Conservation (phyloP, 805 yeast species). For the Yarrowia bubula region DNA sequence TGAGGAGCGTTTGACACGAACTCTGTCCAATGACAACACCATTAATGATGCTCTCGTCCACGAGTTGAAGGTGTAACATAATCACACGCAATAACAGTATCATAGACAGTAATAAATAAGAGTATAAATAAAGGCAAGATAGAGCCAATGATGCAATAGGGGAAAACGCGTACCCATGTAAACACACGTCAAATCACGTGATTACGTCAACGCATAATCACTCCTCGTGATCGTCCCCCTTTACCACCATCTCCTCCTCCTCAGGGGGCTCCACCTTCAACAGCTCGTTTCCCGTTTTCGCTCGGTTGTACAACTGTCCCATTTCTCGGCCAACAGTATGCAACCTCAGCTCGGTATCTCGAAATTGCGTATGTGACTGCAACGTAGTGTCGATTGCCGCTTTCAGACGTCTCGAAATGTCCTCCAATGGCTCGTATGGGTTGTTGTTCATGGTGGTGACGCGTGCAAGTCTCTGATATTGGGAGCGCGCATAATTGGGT, state of each 20-base stretch:
- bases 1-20: neutral
- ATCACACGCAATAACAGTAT: no score
- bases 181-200: neutral
- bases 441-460: conserved; percentile 4
- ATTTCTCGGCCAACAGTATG: conserved; percentile 7
- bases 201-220: neutral
- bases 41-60: neutral
- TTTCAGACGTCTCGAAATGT: neutral
- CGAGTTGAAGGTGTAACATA: neutral
- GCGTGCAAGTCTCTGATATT: neutral
- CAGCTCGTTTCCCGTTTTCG: conserved; percentile 10
- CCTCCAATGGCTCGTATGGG: conserved; percentile 21
- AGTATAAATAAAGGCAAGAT: neutral
- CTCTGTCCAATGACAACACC: neutral
- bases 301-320: neutral
- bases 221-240: no score
- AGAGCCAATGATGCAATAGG: no score
- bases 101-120: neutral
- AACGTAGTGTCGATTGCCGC: neutral
- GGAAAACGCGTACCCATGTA: no score
- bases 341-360: neutral
- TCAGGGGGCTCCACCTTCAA: neutral
- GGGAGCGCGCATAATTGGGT: neutral
- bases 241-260: neutral
- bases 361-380: neutral